Evolutionary conservation across 2,329 filamentous ascomycete genomes (phyloP), one percentile per base, ranked within the genome.

Genomic region (Raffaelea arxii): DNA sequence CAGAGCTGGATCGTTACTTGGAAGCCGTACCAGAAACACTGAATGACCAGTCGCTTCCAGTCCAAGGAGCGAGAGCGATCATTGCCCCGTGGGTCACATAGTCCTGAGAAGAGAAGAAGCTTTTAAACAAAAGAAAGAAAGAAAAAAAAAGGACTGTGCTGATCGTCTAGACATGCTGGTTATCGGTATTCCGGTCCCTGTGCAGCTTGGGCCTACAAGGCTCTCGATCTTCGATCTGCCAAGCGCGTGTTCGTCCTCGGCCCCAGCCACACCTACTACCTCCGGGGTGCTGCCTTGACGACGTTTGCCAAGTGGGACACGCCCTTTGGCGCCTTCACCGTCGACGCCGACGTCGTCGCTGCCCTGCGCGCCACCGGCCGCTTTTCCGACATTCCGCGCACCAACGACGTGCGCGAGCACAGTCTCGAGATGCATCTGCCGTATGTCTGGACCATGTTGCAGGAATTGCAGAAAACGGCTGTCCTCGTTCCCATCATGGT

Each of bases 401-500:
- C 68, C 4, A 71, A 80, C 6, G 92, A 98, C 58, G 77, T 88
- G 51, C 75, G 77, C 5, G 92, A 98, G 65, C 92, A 98, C 65
- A 95, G 87, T 44, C 75, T 97, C 2, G 92, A 98, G 69, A 94
- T 98, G 84, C 92, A 98, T 56, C 73, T 97, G 9, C 91, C 92
- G 0, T 96, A 94, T 59, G 84, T 97, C 52, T 90, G 89, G 71
- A 89, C 90, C 60, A 79, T 86, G 45, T 72, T 80, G 3, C 58
- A 74, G 43, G 66, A 71, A 48, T 71, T 70, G 0, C 75, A 77
- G 51, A 65, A 64, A 1, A 86, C 85, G 55, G 88, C 91, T 0
- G 76, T 74, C 6, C 74, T 98, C 4, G 75, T 96, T 1, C 92
- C 92, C 0, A 83, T 98, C 45, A 77, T 98, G 56, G 72, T 98